Percentiles rank a stretch among this genome's conserved stretches.
phyloP scores from a whole-genome alignment of 768 basidiomycete genomes.

The Rhodocollybia butyracea region DNA sequence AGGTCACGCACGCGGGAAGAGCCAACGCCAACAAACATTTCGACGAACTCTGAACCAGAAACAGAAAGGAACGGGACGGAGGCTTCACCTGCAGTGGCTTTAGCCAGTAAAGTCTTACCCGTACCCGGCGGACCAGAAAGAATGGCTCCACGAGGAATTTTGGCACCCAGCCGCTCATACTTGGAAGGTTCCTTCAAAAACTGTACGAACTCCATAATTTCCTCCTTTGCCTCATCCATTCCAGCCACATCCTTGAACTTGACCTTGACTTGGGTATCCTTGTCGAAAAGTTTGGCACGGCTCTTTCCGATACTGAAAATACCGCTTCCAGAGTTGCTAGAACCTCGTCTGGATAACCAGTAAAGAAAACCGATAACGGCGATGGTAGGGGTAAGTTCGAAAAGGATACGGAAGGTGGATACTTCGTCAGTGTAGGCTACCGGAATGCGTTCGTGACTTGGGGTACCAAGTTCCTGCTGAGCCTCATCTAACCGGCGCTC shows the following conservation, averaged over 20 bases:
- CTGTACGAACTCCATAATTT: constrained; percentile 99
- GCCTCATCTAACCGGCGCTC: constrained; percentile 94
- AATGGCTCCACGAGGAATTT: constrained; percentile 95
- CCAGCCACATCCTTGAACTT: constrained; percentile 98
- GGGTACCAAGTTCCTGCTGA: constrained; percentile 89
- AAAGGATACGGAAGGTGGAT: constrained; percentile 72
- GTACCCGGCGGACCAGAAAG: constrained; percentile 96
- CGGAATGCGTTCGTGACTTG: constrained; percentile 89
- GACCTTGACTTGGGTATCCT: constrained; percentile 90
- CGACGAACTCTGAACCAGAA: constrained; percentile 98
- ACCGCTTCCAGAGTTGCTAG: constrained; percentile 71
- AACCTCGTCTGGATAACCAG: constrained; percentile 78
- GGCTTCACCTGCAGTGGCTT: constrained; percentile 98
- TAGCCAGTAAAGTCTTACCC: constrained; percentile 96
- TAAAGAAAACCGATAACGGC: constrained; percentile 87
- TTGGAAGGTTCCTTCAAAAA: constrained; percentile 94
- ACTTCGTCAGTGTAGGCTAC: constrained; percentile 97
- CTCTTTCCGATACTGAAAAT: constrained; percentile 98
- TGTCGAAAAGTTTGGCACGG: constrained; percentile 91
- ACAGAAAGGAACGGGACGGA: constrained; percentile 97
- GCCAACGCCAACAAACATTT: constrained; percentile 99
- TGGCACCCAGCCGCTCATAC: constrained; percentile 96
- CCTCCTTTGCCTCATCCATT: constrained; percentile 99
- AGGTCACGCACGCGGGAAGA: constrained; percentile 96
- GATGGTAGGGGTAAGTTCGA: constrained; percentile 94